These are phyloP conservation scores for Xylaria nigripes DNA, from an alignment of 495 filamentous ascomycete species.

Conservation along the genomic window DNA sequence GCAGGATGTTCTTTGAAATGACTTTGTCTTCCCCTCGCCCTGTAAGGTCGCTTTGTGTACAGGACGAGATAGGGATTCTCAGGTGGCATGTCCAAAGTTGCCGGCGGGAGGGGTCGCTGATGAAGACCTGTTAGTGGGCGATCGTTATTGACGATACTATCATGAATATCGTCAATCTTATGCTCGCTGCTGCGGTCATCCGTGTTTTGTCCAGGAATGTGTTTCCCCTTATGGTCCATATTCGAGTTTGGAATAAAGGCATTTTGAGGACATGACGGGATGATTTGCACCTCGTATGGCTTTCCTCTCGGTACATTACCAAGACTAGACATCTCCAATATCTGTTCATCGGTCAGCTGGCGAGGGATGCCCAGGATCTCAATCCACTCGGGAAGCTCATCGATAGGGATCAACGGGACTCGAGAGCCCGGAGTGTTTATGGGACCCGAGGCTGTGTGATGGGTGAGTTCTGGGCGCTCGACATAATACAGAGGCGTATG, in stretches of 20 bases:
- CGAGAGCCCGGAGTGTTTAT: not conserved
- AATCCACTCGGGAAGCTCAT: conserved; percentile 37
- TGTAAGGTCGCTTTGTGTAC: not conserved
- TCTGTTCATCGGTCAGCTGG: conserved; percentile 29
- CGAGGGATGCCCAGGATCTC: conserved; percentile 33
- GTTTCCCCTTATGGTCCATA: not conserved
- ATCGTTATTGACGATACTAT: not conserved
- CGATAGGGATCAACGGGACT: conserved; percentile 38
- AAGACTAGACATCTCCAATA: conserved; percentile 31
- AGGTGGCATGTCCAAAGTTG: no score
- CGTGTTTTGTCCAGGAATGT: not conserved
- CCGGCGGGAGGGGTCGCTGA: no score
- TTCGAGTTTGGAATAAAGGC: not conserved
- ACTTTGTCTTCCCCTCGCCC: not conserved
- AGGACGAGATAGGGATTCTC: no score
- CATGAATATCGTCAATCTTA: no score
- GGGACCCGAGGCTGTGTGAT: conserved; percentile 10
- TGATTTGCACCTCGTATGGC: conserved; percentile 26
- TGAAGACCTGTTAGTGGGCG: not conserved
- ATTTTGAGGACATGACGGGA: not conserved
- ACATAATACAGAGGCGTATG: conserved; percentile 28
- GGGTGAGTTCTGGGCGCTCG: conserved; percentile 23
- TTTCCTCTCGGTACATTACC: conserved; percentile 23
- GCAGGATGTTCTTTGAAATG: not conserved
- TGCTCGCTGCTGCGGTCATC: no score